These are phyloP conservation scores for Zymoseptoria ardabiliae DNA, from an alignment of 2,329 filamentous ascomycete species.

Conservation along the genomic window DNA sequence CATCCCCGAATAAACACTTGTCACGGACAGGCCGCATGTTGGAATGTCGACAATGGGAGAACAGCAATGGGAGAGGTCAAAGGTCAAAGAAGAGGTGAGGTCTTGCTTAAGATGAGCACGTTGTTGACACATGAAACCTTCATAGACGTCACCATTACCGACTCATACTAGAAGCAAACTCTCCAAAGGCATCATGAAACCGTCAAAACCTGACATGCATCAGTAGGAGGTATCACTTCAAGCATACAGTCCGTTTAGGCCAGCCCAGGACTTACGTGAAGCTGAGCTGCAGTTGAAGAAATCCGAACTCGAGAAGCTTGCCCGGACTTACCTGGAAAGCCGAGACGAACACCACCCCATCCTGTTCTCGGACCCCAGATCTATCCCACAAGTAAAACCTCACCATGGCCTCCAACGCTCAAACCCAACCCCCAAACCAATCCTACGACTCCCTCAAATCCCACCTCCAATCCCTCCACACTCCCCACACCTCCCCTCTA, in stretches of 20 bases:
- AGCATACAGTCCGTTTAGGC: too few relatives aligned
- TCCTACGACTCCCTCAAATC: not conserved
- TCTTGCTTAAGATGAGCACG: not conserved
- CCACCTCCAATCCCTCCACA: not conserved
- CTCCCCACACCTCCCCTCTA: conserved; percentile 21
- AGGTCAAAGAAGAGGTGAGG: not conserved
- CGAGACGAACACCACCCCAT: too few relatives aligned
- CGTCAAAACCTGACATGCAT: too few relatives aligned
- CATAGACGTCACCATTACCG: not conserved
- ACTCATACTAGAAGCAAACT: not conserved
- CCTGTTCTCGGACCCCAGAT: not conserved
- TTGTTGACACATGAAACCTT: not conserved
- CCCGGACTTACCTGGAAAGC: too few relatives aligned
- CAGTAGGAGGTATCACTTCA: too few relatives aligned
- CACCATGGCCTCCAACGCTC: not conserved
- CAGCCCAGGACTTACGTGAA: too few relatives aligned
- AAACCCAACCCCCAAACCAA: not conserved
- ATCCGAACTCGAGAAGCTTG: too few relatives aligned
- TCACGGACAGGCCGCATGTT: not conserved
- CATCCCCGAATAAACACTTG: not conserved
- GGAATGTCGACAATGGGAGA: not conserved
- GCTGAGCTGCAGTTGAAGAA: too few relatives aligned
- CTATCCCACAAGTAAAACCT: not conserved
- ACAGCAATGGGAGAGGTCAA: not conserved
- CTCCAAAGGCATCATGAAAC: not conserved